phyloP scores from a whole-genome alignment of 495 filamentous ascomycete species.

The Aspergillus leporis region DNA sequence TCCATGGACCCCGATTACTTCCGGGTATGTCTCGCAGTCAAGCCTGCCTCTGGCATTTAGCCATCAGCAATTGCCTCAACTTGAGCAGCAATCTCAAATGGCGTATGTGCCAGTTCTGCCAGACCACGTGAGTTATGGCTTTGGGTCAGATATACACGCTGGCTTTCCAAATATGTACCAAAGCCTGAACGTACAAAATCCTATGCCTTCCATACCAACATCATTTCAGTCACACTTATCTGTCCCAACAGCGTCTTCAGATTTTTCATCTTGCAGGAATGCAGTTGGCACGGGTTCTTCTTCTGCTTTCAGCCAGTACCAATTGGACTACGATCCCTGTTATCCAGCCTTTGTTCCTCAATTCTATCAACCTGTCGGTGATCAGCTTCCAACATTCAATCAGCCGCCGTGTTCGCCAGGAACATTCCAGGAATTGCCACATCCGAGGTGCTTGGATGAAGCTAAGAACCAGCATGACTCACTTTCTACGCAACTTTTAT shows the following conservation, averaged over 20 bases:
- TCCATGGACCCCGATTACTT: not conserved
- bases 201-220: conserved; percentile 10
- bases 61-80: conserved; percentile 9
- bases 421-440: conserved; percentile 10
- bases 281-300: conserved; percentile 1
- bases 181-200: conserved; percentile 7
- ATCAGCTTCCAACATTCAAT: conserved; percentile 1
- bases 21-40: not conserved
- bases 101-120: conserved; percentile 6
- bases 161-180: conserved; percentile 20
- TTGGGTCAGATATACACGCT: conserved; percentile 10
- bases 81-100: conserved; percentile 4
- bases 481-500: conserved; percentile 34
- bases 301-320: conserved; percentile 14
- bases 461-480: conserved; percentile 25
- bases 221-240: conserved; percentile 11
- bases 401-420: conserved; percentile 13
- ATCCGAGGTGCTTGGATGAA: conserved; percentile 24
- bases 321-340: conserved; percentile 11
- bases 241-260: conserved; percentile 7
- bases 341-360: conserved; percentile 11
- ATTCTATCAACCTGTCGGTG: conserved; percentile 10
- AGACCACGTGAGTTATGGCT: conserved; percentile 3
- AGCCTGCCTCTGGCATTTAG: not conserved
- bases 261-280: conserved; percentile 12